Conservation (phyloP, 805 yeast genomes). For the Candida ulmi region DNA sequence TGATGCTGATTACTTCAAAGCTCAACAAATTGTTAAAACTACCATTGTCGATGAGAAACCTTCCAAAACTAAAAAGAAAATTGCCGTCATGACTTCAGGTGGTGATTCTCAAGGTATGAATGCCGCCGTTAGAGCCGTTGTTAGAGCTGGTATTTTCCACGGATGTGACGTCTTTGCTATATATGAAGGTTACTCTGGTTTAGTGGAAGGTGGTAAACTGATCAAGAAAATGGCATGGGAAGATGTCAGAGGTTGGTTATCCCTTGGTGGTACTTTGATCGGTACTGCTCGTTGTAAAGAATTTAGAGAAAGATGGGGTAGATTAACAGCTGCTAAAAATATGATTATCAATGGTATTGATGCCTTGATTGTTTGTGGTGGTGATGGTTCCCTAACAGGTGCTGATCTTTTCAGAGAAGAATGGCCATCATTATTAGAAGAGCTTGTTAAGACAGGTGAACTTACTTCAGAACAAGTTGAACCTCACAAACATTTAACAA, state of each 20-base stretch:
- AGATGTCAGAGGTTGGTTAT: conserved; percentile 66
- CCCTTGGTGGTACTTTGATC: conserved; percentile 70
- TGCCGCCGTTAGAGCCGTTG: conserved; percentile 69
- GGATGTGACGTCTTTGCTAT: conserved; percentile 65
- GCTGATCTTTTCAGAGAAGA: conserved; percentile 73
- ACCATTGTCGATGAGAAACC: not conserved
- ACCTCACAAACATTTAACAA: conserved; percentile 51
- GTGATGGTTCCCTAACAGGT: conserved; percentile 80
- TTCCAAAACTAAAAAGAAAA: conserved; percentile 17
- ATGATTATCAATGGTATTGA: conserved; percentile 69
- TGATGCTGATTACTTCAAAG: conserved; percentile 11
- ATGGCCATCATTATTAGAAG: conserved; percentile 68
- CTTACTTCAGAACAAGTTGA: conserved; percentile 42
- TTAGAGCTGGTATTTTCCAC: conserved; percentile 57
- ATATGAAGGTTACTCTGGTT: conserved; percentile 71
- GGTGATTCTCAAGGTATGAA: conserved; percentile 85
- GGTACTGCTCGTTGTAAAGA: conserved; percentile 74
- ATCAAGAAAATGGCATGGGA: conserved; percentile 65
- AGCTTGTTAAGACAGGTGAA: conserved; percentile 40
- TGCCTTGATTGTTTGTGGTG: conserved; percentile 76
- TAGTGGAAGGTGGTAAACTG: conserved; percentile 56
- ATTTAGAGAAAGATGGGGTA: conserved; percentile 61
- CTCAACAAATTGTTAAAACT: not conserved
- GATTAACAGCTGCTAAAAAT: conserved; percentile 58
- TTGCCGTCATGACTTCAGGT: conserved; percentile 77